Evolutionary conservation across 805 yeast genomes (phyloP).

Genomic region (Aciculoconidium aculeatum): DNA sequence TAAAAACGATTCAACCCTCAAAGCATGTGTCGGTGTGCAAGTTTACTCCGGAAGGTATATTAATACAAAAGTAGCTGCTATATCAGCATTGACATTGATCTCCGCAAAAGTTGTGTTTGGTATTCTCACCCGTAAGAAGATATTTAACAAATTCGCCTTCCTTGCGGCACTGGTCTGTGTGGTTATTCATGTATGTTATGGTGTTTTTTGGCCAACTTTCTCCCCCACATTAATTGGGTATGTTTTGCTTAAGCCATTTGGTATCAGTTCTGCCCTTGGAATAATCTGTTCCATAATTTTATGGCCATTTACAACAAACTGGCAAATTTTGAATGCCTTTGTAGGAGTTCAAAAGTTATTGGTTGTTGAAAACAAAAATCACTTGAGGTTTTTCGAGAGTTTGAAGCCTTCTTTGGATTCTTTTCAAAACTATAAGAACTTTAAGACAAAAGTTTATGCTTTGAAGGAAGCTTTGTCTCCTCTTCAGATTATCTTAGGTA

Average conservation of each 20-base stretch:
- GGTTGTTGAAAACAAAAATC: conserved; percentile 12
- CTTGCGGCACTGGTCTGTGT: conserved; percentile 18
- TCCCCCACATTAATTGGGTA: conserved; percentile 16
- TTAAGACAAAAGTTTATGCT: conserved; percentile 10
- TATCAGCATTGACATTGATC: conserved; percentile 18
- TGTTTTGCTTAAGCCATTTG: conserved; percentile 20
- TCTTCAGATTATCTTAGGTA: conserved; percentile 15
- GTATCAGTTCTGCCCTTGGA: conserved; percentile 17
- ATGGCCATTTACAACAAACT: conserved; percentile 25
- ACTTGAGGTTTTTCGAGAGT: conserved; percentile 17
- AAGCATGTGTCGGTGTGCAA: conserved; percentile 14
- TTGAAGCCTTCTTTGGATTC: conserved; percentile 22
- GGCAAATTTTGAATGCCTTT: conserved; percentile 15
- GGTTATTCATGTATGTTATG: conserved; percentile 19
- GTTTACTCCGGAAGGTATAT: conserved; percentile 24
- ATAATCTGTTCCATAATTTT: conserved; percentile 14
- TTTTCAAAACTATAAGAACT: conserved; percentile 19
- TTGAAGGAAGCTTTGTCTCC: conserved; percentile 14
- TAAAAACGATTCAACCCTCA: conserved; percentile 11
- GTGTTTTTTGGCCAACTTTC: conserved; percentile 22
- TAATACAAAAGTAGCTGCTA: conserved; percentile 17
- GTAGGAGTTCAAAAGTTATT: conserved; percentile 11
- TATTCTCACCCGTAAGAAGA: conserved; percentile 4
- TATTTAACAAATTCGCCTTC: conserved; percentile 10
- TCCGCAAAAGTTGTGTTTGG: conserved; percentile 20